These are phyloP conservation scores for Alternaria longipes DNA, from an alignment of 2,329 filamentous ascomycete genomes.

Conservation along the genomic window DNA sequence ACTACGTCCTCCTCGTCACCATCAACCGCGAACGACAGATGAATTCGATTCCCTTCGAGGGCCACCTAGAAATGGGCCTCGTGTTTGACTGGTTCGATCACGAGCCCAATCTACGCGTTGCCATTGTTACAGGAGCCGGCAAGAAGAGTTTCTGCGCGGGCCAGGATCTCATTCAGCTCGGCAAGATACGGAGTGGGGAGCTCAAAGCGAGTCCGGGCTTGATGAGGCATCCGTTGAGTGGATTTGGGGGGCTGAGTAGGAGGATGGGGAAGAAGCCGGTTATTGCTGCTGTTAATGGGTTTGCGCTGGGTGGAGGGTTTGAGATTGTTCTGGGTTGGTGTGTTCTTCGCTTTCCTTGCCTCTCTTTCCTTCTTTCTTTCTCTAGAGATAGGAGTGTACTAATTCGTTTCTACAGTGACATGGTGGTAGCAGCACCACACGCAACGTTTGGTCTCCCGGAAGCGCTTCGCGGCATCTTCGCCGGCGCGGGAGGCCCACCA, in stretches of 20 bases:
- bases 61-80: constrained; percentile 60
- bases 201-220: constrained; percentile 35
- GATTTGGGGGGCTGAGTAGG: constrained; percentile 65
- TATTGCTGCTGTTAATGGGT: constrained; percentile 68
- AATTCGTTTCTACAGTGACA: constrained; percentile 51
- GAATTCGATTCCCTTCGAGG: constrained; percentile 55
- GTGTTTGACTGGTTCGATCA: constrained; percentile 65
- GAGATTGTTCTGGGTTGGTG: constrained; percentile 66
- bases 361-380: not conserved
- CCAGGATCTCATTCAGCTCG: constrained; percentile 62
- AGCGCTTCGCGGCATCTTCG: constrained; percentile 63
- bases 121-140: constrained; percentile 61
- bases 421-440: constrained; percentile 62
- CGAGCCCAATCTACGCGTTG: constrained; percentile 59
- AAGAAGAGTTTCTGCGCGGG: constrained; percentile 65
- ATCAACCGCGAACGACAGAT: constrained; percentile 61
- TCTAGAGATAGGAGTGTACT: not conserved
- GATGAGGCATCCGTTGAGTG: constrained; percentile 55
- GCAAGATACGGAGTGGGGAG: constrained; percentile 41
- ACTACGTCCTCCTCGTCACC: constrained; percentile 61
- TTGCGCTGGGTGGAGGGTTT: constrained; percentile 66
- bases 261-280: constrained; percentile 68
- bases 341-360: constrained; percentile 16
- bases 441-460: constrained; percentile 65
- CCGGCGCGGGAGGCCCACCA: constrained; percentile 62